Evolutionary conservation across 1,284 basidiomycete species (phyloP), one percentile per base, ranked within the genome.

Genomic region (Cutaneotrichosporon spelunceum): DNA sequence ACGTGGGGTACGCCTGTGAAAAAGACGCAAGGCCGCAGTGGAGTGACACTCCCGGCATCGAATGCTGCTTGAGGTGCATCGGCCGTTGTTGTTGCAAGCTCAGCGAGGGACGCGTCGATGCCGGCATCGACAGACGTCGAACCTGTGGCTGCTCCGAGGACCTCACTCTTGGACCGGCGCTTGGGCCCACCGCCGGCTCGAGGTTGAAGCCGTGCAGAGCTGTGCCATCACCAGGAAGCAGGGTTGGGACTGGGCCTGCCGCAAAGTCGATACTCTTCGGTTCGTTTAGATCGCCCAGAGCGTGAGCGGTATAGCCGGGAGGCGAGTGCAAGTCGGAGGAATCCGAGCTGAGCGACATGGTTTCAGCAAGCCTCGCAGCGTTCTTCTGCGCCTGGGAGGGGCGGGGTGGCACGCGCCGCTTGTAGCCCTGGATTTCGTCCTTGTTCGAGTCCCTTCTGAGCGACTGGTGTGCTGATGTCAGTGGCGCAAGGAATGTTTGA

Each of bases 361-460:
- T 61, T 64, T 33, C 67, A 48, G 48, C 33, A 30, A 60, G 45
- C 59, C 57, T 23, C 44, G 57, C 55, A 34, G 60, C 47, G 23
- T 72, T 78, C 89, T 91, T 70, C 87, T 81, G 30, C 85, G 89
- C 75, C 90, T 93, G 61, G 85, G 90, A 49, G 86, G 85, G 76
- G 11, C 91, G 90, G 39, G 91, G 91, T n/a, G 90, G 91, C 1
- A 93, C 91, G 69, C 91, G 88, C 60, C 91, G 88, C 80, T 93
- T 93, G 82, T 93, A 93, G 78, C 89, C 89, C 60, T 90, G 87
- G 57, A 93, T 89, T 59, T 91, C 87, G 67, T 91, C 90, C 56
- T 88, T 84, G 10, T 88, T 86, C 1, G 91, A 93, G 76, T 89
- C 87, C 62, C 91, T 86, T 78, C 90, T 90, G 70, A 93, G 85